A percentile compares a stretch with the other conserved stretches of the same genome.
Conservation (phyloP, 257 asterid genomes). For the Solanum arcanum region DNA sequence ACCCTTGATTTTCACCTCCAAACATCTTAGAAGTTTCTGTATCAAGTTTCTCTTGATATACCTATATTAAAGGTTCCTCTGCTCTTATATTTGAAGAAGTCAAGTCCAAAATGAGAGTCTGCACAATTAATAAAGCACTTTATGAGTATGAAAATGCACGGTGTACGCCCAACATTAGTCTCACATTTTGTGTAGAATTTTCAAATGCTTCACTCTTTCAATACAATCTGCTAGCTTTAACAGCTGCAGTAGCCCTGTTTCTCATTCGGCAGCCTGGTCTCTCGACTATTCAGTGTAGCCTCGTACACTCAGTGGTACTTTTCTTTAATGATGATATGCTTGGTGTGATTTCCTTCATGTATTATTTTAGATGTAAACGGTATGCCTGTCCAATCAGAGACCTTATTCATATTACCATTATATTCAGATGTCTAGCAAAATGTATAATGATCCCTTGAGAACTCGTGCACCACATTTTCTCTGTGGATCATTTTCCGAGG, state of each 20-base stretch:
- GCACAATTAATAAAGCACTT: constrained; percentile 78
- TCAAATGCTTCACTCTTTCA: constrained; percentile 82
- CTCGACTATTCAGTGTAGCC: constrained; percentile 43
- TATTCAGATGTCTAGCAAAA: constrained; percentile 47
- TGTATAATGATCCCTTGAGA: constrained; percentile 45
- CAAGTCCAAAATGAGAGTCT: constrained; percentile 83
- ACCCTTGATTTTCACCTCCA: constrained; percentile 76
- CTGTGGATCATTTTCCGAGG: constrained; percentile 69
- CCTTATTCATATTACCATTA: neutral
- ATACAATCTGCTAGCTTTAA: constrained; percentile 74
- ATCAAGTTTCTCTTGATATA: constrained; percentile 36
- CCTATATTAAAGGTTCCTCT: constrained; percentile 9
- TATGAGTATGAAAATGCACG: constrained; percentile 84
- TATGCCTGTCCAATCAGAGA: neutral
- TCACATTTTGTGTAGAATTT: constrained; percentile 75
- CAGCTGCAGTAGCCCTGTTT: constrained; percentile 68
- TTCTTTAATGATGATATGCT: neutral
- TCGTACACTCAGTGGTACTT: constrained; percentile 31
- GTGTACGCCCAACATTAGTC: constrained; percentile 69
- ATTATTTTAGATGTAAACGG: neutral
- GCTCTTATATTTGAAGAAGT: constrained; percentile 65
- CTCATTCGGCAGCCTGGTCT: constrained; percentile 71
- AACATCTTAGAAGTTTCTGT: constrained; percentile 53
- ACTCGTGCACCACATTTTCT: constrained; percentile 54
- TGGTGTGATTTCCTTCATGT: neutral